Percentiles rank a stretch among this genome's conserved stretches.
Evolutionary conservation across 768 basidiomycete species (phyloP).

Genomic region (Sarcodon aspratus): DNA sequence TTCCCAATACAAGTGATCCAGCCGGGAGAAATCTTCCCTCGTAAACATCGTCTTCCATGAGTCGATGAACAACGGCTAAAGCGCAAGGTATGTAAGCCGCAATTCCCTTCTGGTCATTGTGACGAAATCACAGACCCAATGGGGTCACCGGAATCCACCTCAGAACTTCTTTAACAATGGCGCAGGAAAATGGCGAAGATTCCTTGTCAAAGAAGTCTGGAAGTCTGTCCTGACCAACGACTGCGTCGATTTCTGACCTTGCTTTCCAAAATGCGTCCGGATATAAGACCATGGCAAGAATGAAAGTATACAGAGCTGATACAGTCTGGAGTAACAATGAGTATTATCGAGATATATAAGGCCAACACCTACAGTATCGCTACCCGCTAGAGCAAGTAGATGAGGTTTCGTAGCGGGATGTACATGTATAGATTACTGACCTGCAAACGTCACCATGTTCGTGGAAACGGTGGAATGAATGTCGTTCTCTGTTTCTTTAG

Average conservation of each 20-base stretch:
- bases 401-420: too few species aligned
- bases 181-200: constrained; percentile 41
- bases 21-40: constrained; percentile 44
- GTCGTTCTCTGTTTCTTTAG: constrained; percentile 8
- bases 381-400: too few species aligned
- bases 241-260: constrained; percentile 48
- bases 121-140: constrained; percentile 23
- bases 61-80: constrained; percentile 42
- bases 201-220: constrained; percentile 42
- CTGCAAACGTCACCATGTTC: neutral
- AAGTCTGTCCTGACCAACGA: constrained; percentile 38
- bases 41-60: constrained; percentile 48
- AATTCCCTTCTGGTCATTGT: too few species aligned
- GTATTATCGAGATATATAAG: too few species aligned
- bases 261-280: constrained; percentile 26
- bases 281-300: constrained; percentile 3
- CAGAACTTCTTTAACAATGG: constrained; percentile 35
- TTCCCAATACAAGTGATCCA: constrained; percentile 41
- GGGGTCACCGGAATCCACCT: constrained; percentile 46
- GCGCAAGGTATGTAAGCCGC: neutral
- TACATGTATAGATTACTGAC: neutral
- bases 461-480: constrained; percentile 3
- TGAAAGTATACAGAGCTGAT: neutral
- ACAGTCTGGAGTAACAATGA: too few species aligned
- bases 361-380: too few species aligned